phyloP scores from a whole-genome alignment of 2,329 filamentous ascomycete species.

The Ascochyta viciae-villosae region DNA sequence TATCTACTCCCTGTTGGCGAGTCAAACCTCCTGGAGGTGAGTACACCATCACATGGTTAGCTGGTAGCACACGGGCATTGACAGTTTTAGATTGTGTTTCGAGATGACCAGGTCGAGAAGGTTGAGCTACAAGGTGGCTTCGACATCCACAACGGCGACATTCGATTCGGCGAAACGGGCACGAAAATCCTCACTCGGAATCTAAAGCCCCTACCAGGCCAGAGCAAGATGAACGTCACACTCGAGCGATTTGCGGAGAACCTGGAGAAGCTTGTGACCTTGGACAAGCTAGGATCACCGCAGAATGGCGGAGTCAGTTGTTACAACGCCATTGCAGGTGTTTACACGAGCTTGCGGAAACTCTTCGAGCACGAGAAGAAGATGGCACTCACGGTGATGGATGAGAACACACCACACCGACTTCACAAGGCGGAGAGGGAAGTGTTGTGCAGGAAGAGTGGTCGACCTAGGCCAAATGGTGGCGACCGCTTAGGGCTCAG shows the following conservation, averaged over 20 bases:
- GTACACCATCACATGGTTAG: neutral
- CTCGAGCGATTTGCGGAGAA: constrained; percentile 75
- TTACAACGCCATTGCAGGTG: constrained; percentile 76
- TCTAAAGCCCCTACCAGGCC: constrained; percentile 64
- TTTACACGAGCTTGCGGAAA: constrained; percentile 73
- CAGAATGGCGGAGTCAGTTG: constrained; percentile 67
- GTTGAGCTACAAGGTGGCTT: constrained; percentile 70
- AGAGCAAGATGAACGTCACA: constrained; percentile 72
- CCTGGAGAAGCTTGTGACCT: constrained; percentile 70
- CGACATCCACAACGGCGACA: constrained; percentile 62
- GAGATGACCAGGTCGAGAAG: constrained; percentile 56
- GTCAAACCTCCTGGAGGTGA: constrained; percentile 28
- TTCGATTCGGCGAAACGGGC: constrained; percentile 58
- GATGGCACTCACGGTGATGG: constrained; percentile 39
- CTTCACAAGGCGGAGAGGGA: constrained; percentile 61
- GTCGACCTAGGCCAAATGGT: constrained; percentile 74
- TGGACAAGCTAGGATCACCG: constrained; percentile 76
- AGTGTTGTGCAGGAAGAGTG: constrained; percentile 73
- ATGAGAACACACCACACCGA: constrained; percentile 46
- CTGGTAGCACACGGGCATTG: neutral
- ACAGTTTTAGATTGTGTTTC: constrained; percentile 38
- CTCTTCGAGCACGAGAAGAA: constrained; percentile 76
- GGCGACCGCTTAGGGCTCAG: constrained; percentile 71
- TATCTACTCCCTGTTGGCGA: constrained; percentile 47
- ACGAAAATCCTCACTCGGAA: constrained; percentile 71